A percentile compares a stretch with the other conserved stretches of the same genome.
phyloP scores from a whole-genome alignment of 495 filamentous ascomycete species.

The Daldinia grandis region DNA sequence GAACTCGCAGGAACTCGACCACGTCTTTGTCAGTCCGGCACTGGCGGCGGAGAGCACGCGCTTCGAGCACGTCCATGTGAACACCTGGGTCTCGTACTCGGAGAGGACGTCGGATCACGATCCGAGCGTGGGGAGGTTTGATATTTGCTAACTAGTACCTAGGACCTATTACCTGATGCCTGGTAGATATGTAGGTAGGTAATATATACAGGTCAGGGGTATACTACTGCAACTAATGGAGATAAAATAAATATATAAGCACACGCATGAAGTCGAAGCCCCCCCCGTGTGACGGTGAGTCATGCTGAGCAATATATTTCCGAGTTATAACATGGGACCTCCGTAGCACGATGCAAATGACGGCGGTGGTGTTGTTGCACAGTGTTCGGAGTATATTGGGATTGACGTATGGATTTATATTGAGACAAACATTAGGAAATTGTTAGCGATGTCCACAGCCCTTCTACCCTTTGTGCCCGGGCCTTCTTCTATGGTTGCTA shows the following conservation, averaged over 20 bases:
- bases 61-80: conserved; percentile 70
- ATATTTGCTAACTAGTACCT: conserved; percentile 59
- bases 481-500: background rate
- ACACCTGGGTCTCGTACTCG: conserved; percentile 62
- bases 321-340: background rate
- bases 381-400: background rate
- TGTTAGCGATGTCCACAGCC: too few relatives aligned
- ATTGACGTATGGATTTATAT: background rate
- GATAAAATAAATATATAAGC: too few relatives aligned
- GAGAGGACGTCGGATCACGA: conserved; percentile 66
- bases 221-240: too few relatives aligned
- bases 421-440: background rate
- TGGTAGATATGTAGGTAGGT: too few relatives aligned
- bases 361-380: background rate
- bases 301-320: background rate
- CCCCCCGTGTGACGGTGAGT: background rate
- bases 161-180: too few relatives aligned
- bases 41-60: conserved; percentile 42
- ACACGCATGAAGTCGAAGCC: background rate
- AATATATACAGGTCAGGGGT: too few relatives aligned
- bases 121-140: conserved; percentile 63
- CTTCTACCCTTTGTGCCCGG: background rate
- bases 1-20: conserved; percentile 67
- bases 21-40: conserved; percentile 64
- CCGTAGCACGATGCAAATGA: background rate